Percentiles rank a stretch among this genome's conserved stretches.
phyloP scores from a whole-genome alignment of 2,329 filamentous ascomycete genomes.

The Neodidymelliopsis sp. region DNA sequence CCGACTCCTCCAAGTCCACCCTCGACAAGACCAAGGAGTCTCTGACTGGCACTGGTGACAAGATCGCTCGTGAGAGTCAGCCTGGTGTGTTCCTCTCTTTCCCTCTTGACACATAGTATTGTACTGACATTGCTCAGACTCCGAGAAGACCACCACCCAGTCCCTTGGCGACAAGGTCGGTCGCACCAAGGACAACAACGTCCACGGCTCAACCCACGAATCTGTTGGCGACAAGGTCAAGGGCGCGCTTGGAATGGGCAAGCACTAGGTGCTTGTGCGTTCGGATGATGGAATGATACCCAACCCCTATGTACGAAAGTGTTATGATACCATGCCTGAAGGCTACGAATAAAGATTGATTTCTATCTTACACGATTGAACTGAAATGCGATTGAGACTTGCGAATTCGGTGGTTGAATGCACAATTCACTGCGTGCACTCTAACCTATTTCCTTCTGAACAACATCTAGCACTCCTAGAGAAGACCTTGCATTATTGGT shows the following conservation, averaged over 20 bases:
- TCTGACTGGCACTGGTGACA: conserved; percentile 64
- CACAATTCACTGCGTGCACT: no score
- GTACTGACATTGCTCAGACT: conserved; percentile 60
- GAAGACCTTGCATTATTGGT: no score
- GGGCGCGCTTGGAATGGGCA: conserved; percentile 56
- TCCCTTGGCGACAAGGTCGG: conserved; percentile 52
- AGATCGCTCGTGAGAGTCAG: conserved; percentile 51
- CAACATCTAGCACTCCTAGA: no score
- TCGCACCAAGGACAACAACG: conserved; percentile 49
- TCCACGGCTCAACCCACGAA: conserved; percentile 48
- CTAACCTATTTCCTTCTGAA: no score
- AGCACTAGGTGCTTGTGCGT: conserved; percentile 42
- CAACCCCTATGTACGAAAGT: conserved; percentile 6
- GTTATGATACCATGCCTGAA: conserved; percentile 31
- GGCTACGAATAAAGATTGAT: conserved; percentile 17
- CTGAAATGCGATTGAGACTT: no score
- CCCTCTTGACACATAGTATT: not conserved
- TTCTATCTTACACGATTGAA: no score
- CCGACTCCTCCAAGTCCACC: conserved; percentile 68
- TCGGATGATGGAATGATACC: conserved; percentile 11
- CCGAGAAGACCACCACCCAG: conserved; percentile 63
- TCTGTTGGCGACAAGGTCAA: conserved; percentile 57
- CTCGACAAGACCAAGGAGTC: conserved; percentile 65
- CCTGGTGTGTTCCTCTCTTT: conserved; percentile 44
- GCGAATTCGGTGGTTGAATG: no score